These are phyloP conservation scores for Coniophora puteana DNA, from an alignment of 1,284 basidiomycete genomes.

Conservation along the genomic window DNA sequence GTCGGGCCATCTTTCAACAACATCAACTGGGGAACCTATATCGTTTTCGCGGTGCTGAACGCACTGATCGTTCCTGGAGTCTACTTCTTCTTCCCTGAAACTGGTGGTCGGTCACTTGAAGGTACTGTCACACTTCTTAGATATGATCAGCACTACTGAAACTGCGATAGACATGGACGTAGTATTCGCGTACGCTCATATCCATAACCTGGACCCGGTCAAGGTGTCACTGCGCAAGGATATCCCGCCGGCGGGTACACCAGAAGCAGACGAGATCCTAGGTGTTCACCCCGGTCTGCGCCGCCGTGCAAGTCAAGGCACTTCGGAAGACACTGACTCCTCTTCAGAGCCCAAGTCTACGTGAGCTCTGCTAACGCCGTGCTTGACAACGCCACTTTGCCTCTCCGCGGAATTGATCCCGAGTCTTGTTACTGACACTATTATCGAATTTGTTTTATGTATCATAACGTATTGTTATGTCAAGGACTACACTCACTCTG, in stretches of 20 bases:
- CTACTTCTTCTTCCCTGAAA: constrained; percentile 69
- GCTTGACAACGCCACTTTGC: not conserved
- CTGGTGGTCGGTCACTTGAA: constrained; percentile 58
- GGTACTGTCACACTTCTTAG: constrained; percentile 30
- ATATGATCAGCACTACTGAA: not conserved
- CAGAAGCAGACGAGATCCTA: constrained; percentile 50
- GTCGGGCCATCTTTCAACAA: constrained; percentile 62
- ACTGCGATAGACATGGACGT: constrained; percentile 57
- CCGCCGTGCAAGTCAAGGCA: not conserved
- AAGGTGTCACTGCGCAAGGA: constrained; percentile 53
- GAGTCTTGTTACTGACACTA: not conserved
- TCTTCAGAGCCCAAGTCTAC: not conserved
- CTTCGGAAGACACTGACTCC: not conserved
- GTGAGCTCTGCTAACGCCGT: not conserved
- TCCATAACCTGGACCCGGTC: constrained; percentile 54
- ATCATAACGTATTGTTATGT: too few relatives aligned
- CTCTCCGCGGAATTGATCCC: not conserved
- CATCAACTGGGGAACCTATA: constrained; percentile 62
- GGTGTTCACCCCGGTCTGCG: constrained; percentile 27
- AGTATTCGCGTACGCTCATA: constrained; percentile 56
- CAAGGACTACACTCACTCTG: too few relatives aligned
- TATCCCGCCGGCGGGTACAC: constrained; percentile 48
- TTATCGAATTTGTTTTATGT: too few relatives aligned
- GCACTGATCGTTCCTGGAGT: constrained; percentile 57
- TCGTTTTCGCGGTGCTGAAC: constrained; percentile 60